Evolutionary conservation across 129 eudicot species (phyloP).

Genomic region (Artemisia argyi): DNA sequence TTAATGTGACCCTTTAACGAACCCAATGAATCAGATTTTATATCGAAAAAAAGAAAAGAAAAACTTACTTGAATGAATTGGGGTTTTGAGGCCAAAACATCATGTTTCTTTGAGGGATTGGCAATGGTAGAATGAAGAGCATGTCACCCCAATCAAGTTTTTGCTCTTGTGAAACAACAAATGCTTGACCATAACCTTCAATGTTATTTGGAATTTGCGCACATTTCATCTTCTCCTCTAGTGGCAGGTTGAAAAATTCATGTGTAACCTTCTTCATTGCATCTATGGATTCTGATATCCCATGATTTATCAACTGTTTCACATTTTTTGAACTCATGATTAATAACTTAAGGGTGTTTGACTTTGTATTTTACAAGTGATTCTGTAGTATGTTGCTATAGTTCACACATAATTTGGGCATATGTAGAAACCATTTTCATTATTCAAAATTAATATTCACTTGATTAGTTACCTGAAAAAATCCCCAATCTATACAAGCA

Average conservation of each 20-base stretch:
- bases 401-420: no score
- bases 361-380: neutral
- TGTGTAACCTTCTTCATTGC: slow-evolving; percentile 45
- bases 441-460: neutral
- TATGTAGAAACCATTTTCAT: no score
- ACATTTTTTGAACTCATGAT: neutral
- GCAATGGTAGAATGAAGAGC: slow-evolving; percentile 40
- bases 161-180: slow-evolving; percentile 56
- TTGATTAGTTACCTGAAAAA: slow-evolving; percentile 47
- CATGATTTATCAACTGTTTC: slow-evolving; percentile 55
- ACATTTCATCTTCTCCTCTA: slow-evolving; percentile 52
- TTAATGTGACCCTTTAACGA: no score
- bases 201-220: slow-evolving; percentile 36
- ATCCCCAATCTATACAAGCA: slow-evolving; percentile 62
- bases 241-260: slow-evolving; percentile 49
- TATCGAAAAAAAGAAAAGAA: no score
- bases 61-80: slow-evolving; percentile 38
- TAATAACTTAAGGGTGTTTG: neutral
- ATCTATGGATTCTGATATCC: slow-evolving; percentile 35
- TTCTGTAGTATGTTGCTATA: neutral
- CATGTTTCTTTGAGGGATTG: slow-evolving; percentile 33
- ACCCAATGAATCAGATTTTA: no score
- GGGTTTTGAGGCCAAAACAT: slow-evolving; percentile 56
- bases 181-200: slow-evolving; percentile 62
- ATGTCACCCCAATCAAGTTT: slow-evolving; percentile 64